Base-by-base conservation (phyloP, 2,329 filamentous ascomycete species). In the Sphaceloma murrayae region DNA sequence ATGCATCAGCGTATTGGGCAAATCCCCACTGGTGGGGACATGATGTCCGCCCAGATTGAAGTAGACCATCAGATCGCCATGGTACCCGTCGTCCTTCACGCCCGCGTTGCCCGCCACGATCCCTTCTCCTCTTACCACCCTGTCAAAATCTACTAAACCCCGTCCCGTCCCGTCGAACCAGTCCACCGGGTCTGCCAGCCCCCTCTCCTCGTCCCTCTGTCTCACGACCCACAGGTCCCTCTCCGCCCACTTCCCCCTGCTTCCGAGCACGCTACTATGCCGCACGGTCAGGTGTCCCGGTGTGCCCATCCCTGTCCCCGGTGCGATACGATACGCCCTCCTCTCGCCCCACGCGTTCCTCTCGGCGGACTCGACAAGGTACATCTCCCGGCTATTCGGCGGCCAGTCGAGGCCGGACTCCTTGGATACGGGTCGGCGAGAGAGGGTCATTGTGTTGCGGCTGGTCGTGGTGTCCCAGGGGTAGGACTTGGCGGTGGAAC, bases 1-100 rank as follows among this genome's bases (percentile, higher is more conserved):
- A 45, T 59, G 55, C 54, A 56, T 56, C 1, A 60, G 48, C 2
- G 58, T 59, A 36, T 58, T 58, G 2, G 58, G 58, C 5, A 58
- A 43, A 46, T 58, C 56, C 8, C 54, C 54, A 4, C 48, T 49
- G 44, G 49, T 53, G 1, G 68, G 69, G 16, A 70, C 61, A 50
- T 73, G 69, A 52, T 74, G 70, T 56, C 69, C 69, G 33, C 69
- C 69, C 6, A 74, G 56, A 51, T 73, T 73, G 51, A 73, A 66
- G 61, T 68, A 73, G 3, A 71, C 48, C 2, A 72, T 67, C 8
- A 64, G 44, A 54, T 54, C 56, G 4, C 49, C 54, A 26, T 53
- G 49, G 21, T 54, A 53, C 24, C 24, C 24, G 9, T 48, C 40
- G 24, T 51, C 46, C 45, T 46, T n/a, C n/a, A n/a, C n/a, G n/a